Percentiles rank a stretch among this genome's conserved stretches.
Evolutionary conservation across 2,329 filamentous ascomycete species (phyloP).

Genomic region (Diaporthe eres): DNA sequence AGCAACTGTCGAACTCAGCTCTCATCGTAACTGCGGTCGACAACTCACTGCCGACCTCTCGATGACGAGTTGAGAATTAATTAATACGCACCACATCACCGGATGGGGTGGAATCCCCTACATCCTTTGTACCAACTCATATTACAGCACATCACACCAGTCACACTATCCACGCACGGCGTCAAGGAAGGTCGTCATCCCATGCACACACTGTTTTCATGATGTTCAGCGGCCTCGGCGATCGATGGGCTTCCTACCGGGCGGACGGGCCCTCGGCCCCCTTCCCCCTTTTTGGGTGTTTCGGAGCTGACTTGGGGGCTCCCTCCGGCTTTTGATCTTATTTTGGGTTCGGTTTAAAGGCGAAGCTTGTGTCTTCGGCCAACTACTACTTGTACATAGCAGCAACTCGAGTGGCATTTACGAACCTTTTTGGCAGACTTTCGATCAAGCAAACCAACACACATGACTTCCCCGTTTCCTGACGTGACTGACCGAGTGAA

Average conservation of each 20-base stretch:
- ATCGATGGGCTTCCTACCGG: slow-evolving; percentile 20
- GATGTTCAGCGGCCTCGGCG: slow-evolving; percentile 17
- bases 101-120: slow-evolving; percentile 1
- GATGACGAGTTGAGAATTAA: not conserved
- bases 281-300: slow-evolving; percentile 30
- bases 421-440: not conserved
- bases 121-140: slow-evolving; percentile 17
- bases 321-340: slow-evolving; percentile 17
- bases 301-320: slow-evolving; percentile 18
- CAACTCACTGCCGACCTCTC: not conserved
- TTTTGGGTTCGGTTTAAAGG: slow-evolving; percentile 13
- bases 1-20: not conserved
- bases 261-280: slow-evolving; percentile 24
- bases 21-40: not conserved
- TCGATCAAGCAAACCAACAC: not conserved
- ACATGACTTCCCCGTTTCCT: not conserved
- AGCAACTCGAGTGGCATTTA: slow-evolving; percentile 30
- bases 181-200: slow-evolving; percentile 23
- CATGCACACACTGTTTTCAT: slow-evolving; percentile 18
- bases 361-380: slow-evolving; percentile 12
- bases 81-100: slow-evolving; percentile 10
- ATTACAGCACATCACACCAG: not conserved
- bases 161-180: slow-evolving; percentile 28
- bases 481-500: slow-evolving; percentile 10
- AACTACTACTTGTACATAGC: slow-evolving; percentile 19